Evolutionary conservation across 1,284 basidiomycete species (phyloP).

Genomic region (Boletellus deceptivus): DNA sequence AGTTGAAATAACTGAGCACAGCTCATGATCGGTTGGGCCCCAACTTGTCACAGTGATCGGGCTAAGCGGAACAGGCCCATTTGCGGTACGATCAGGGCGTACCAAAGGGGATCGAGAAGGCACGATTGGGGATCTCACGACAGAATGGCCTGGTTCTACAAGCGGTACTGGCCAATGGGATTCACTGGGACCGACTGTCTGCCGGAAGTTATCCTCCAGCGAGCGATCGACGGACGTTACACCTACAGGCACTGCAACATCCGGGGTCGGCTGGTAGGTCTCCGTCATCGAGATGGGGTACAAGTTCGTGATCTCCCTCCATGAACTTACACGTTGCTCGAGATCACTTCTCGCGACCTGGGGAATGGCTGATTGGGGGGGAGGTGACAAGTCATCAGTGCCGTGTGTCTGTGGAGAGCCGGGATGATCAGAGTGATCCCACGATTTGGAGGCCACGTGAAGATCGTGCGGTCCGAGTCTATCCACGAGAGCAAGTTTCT

Average conservation of each 20-base stretch:
- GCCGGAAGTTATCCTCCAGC: conserved; percentile 8
- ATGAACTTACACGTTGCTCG: conserved; percentile 57
- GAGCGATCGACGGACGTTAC: conserved; percentile 17
- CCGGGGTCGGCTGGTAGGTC: conserved; percentile 20
- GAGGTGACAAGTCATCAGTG: conserved; percentile 50
- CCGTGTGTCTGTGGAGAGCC: conserved; percentile 32
- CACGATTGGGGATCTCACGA: conserved; percentile 36
- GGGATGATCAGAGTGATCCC: conserved; percentile 22
- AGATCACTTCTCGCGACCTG: conserved; percentile 49
- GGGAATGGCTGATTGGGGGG: conserved; percentile 60
- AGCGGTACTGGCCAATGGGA: conserved; percentile 69
- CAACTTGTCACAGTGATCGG: conserved; percentile 36
- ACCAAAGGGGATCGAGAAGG: conserved; percentile 43
- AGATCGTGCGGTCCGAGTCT: conserved; percentile 48
- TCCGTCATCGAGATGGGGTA: conserved; percentile 49
- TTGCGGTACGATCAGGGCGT: conserved; percentile 50
- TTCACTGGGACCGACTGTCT: conserved; percentile 49
- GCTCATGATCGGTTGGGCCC: conserved; percentile 28
- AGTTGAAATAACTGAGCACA: conserved; percentile 7
- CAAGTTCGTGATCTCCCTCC: conserved; percentile 57
- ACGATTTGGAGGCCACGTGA: conserved; percentile 34
- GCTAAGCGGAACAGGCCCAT: conserved; percentile 58
- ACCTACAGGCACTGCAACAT: conserved; percentile 3
- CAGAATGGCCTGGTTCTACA: conserved; percentile 50
- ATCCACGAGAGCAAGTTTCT: conserved; percentile 67